Percentiles rank a stretch among this genome's conserved stretches.
Evolutionary conservation across 2,329 filamentous ascomycete genomes (phyloP).

Genomic region (Parastagonospora nodorum): DNA sequence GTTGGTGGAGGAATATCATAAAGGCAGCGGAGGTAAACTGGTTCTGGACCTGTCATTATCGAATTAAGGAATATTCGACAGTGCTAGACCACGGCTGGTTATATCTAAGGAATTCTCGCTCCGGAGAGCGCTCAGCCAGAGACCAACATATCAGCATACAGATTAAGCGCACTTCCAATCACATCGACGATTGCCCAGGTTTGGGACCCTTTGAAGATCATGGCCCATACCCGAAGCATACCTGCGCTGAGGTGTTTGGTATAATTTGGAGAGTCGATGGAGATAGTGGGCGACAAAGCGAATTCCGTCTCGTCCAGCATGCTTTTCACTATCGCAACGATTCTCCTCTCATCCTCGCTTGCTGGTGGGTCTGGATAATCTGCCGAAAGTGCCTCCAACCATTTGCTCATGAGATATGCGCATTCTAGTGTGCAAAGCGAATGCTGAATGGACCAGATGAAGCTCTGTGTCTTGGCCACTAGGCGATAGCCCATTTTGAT

Average conservation of each 20-base stretch:
- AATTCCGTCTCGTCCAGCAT: constrained; percentile 51
- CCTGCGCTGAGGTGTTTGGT: constrained; percentile 47
- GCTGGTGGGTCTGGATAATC: constrained; percentile 40
- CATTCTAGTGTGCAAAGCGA: constrained; percentile 48
- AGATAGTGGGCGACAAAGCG: constrained; percentile 30
- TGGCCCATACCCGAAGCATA: constrained; percentile 50
- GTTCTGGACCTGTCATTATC: constrained; percentile 49
- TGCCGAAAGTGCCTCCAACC: constrained; percentile 44
- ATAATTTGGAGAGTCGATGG: constrained; percentile 40
- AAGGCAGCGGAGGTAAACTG: constrained; percentile 52
- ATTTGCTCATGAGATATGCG: constrained; percentile 49
- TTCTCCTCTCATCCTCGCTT: constrained; percentile 46
- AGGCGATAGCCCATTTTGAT: constrained; percentile 59
- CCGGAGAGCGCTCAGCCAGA: constrained; percentile 32
- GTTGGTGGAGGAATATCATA: constrained; percentile 52
- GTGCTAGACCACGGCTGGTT: background rate
- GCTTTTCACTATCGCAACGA: constrained; percentile 45
- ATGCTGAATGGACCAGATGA: constrained; percentile 50
- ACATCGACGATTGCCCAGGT: constrained; percentile 52
- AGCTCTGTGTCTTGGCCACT: constrained; percentile 46
- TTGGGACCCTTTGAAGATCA: constrained; percentile 49
- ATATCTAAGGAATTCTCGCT: background rate
- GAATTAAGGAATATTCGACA: background rate
- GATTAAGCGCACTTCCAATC: constrained; percentile 48
- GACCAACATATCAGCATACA: constrained; percentile 49